Base-by-base conservation (phyloP, 805 yeast species). In the Ogataea kodamae region DNA sequence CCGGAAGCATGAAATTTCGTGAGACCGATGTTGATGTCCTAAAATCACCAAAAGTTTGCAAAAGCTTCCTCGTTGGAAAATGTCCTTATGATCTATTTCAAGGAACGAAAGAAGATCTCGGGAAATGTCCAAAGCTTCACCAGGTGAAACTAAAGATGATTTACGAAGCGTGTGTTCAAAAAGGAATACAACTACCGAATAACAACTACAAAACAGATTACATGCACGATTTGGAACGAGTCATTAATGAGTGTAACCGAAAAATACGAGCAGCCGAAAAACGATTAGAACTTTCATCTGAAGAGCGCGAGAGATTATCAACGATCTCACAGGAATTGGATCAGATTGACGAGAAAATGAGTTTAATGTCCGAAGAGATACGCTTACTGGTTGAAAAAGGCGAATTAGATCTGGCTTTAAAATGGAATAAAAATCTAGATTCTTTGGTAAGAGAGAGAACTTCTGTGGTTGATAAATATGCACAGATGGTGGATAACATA, bases 51-150 rank as follows among this genome's bases (percentile, higher is more conserved):
- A 65, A 75, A 26, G 78, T 87, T 5, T 89, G 97, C 59, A 83
- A 82, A 54, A 67, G 83, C 12, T 89, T 79, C 54, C 57, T 89
- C n/a, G 85, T 86, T 10, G 96, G 92, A 0, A 72, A 74, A 6
- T 89, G 97, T 48, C 90, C 95, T 0, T 80, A 83, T 55, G 96
- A 88, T 43, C 56, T 88, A 28, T 84, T 89, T 51, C 69, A 70
- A 9, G 85, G 86, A 5, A 85, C 96, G 9, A 88, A 87, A 55
- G 82, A 81, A 51, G 85, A 82, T 52, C 59, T 84, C 43, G 96
- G 96, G 1, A 69, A 70, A 39, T 89, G 97, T 54, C 85, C 86
- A 0, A 72, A 70, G 45, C 59, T 80, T 12, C 97, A 89, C 56
- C 55, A 78, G 20, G 86, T 85, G 46, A 81, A 82, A 45, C 78